Evolutionary conservation across 371 early-diverging fungal species (phyloP).

Genomic region (Mortierella sp.): DNA sequence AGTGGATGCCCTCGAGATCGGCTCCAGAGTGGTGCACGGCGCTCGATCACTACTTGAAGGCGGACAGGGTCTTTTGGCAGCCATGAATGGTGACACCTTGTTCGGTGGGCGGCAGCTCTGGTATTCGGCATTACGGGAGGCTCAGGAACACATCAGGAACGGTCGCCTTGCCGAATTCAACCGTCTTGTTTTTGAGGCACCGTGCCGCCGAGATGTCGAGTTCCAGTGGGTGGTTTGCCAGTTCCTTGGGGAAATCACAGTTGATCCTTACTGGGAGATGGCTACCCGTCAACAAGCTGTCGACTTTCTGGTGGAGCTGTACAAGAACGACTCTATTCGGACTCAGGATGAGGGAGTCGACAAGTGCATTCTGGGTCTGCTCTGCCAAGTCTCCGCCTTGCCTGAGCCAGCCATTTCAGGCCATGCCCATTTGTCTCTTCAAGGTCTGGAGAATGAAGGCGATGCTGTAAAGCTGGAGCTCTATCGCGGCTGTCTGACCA

Average conservation of each 20-base stretch:
- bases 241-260: not conserved
- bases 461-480: no score
- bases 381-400: not conserved
- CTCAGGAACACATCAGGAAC: not conserved
- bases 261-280: not conserved
- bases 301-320: not conserved
- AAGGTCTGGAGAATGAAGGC: not conserved
- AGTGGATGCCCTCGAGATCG: not conserved
- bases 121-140: not conserved
- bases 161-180: not conserved
- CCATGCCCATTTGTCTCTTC: not conserved
- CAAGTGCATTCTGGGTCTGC: not conserved
- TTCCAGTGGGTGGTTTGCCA: conserved; percentile 11
- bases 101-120: not conserved
- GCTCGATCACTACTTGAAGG: not conserved
- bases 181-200: not conserved
- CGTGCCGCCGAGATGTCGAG: not conserved
- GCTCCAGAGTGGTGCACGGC: not conserved
- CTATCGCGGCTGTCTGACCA: no score
- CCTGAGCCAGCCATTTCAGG: not conserved
- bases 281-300: not conserved
- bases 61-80: not conserved
- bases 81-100: not conserved
- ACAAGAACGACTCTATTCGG: not conserved
- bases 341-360: not conserved